Percentiles rank a stretch among this genome's conserved stretches.
Evolutionary conservation across 495 filamentous ascomycete species (phyloP).

Genomic region (Penicillium alfredii): DNA sequence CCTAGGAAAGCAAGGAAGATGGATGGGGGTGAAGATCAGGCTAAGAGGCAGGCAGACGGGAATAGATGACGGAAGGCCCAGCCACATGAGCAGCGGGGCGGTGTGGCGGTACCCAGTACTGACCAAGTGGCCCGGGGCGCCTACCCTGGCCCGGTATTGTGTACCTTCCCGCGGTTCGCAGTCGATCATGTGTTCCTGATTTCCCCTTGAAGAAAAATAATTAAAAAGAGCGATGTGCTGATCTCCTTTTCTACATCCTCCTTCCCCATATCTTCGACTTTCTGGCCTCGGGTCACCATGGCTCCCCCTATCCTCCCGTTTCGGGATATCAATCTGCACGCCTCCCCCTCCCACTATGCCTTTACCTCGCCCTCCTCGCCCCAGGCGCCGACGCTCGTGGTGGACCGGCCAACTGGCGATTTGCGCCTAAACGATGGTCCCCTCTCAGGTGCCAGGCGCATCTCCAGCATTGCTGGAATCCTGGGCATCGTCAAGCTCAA

Average conservation of each 20-base stretch:
- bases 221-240: too few relatives aligned
- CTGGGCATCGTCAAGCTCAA: slow-evolving; percentile 85
- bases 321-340: slow-evolving; percentile 92
- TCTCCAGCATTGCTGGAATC: slow-evolving; percentile 91
- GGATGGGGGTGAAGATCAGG: background rate
- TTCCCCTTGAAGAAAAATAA: too few relatives aligned
- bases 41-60: slow-evolving; percentile 15
- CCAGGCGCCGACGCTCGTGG: slow-evolving; percentile 74
- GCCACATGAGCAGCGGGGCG: slow-evolving; percentile 28
- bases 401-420: slow-evolving; percentile 92
- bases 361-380: slow-evolving; percentile 95
- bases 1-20: background rate
- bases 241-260: slow-evolving; percentile 2
- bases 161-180: slow-evolving; percentile 4
- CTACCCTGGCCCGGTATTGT: too few relatives aligned
- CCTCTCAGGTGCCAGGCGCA: slow-evolving; percentile 67
- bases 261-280: slow-evolving; percentile 3
- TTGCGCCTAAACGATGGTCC: slow-evolving; percentile 74
- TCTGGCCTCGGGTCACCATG: slow-evolving; percentile 40
- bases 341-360: slow-evolving; percentile 85
- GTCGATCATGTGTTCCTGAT: slow-evolving; percentile 27
- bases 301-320: slow-evolving; percentile 63
- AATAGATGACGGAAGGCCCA: slow-evolving; percentile 29
- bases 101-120: slow-evolving; percentile 21
- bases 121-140: slow-evolving; percentile 14